Evolutionary conservation across 1,284 basidiomycete genomes (phyloP).

Genomic region (Salmacisia buchloeana): DNA sequence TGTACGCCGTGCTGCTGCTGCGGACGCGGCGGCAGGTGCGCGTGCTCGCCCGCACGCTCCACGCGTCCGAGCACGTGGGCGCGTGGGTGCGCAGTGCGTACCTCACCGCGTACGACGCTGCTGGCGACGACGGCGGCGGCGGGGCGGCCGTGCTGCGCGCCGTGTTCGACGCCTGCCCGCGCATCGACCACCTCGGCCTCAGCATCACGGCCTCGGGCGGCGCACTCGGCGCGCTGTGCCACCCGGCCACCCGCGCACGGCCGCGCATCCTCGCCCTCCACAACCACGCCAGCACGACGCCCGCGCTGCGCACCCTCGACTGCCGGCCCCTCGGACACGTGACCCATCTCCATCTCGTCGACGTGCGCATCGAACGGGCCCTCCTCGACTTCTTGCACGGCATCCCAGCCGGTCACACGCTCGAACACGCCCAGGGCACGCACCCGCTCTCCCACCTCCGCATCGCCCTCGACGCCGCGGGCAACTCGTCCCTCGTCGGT

Average conservation of each 20-base stretch:
- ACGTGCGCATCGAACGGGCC: neutral
- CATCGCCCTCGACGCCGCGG: neutral
- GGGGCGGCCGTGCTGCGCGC: neutral
- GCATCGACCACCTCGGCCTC: neutral
- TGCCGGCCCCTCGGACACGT: neutral
- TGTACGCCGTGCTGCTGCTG: neutral
- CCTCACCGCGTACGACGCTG: neutral
- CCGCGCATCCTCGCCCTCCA: neutral
- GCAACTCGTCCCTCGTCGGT: neutral
- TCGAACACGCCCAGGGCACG: neutral
- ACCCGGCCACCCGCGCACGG: neutral
- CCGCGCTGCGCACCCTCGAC: neutral
- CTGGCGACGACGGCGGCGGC: neutral
- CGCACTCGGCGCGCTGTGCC: neutral
- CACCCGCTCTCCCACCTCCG: constrained; percentile 1
- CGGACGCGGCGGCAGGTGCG: neutral
- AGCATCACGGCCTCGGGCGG: neutral
- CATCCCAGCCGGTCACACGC: neutral
- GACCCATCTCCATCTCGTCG: neutral
- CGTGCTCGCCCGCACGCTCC: neutral
- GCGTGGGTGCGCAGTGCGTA: no score
- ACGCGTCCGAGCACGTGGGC: no score
- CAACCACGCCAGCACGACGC: neutral
- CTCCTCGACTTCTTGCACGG: constrained; percentile 6
- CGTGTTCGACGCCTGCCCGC: neutral